Evolutionary conservation across 2,329 filamentous ascomycete species (phyloP).

Genomic region (Fusarium euwallaceae): DNA sequence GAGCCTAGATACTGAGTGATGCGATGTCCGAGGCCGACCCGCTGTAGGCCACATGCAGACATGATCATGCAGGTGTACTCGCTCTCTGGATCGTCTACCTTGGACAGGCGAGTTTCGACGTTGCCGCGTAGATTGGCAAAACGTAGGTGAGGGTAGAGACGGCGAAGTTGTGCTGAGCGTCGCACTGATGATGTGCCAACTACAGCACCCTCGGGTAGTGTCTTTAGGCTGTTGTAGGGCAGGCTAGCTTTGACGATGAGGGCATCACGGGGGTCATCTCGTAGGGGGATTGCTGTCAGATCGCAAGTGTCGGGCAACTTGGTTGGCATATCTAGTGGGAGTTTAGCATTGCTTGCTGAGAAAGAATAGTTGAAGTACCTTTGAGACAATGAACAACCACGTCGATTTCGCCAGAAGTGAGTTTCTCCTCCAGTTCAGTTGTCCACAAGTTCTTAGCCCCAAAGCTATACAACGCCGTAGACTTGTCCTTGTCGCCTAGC

Average conservation of each 20-base stretch:
- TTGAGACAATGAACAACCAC: not conserved
- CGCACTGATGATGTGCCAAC: not conserved
- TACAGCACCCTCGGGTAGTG: not conserved
- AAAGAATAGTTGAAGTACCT: not conserved
- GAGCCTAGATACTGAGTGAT: not conserved
- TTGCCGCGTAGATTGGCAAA: conserved; percentile 1
- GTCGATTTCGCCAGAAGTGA: not conserved
- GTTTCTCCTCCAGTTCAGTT: not conserved
- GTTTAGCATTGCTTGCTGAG: accelerated
- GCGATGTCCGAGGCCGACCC: not conserved
- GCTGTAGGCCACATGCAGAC: not conserved
- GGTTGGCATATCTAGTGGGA: not conserved
- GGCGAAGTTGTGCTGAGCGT: not conserved
- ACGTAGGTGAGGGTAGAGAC: not conserved
- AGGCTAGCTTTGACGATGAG: not conserved
- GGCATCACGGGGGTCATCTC: not conserved
- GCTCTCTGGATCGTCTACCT: not conserved
- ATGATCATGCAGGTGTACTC: conserved; percentile 6
- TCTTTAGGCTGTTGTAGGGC: not conserved
- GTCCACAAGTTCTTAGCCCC: not conserved
- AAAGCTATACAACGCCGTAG: not conserved
- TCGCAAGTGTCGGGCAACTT: not conserved
- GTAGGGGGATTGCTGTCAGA: not conserved
- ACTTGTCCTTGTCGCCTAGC: not conserved
- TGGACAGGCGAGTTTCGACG: not conserved